Base-by-base conservation (phyloP, 176 grass and related monocot species). In the Hyparrhenia diplandra region DNA sequence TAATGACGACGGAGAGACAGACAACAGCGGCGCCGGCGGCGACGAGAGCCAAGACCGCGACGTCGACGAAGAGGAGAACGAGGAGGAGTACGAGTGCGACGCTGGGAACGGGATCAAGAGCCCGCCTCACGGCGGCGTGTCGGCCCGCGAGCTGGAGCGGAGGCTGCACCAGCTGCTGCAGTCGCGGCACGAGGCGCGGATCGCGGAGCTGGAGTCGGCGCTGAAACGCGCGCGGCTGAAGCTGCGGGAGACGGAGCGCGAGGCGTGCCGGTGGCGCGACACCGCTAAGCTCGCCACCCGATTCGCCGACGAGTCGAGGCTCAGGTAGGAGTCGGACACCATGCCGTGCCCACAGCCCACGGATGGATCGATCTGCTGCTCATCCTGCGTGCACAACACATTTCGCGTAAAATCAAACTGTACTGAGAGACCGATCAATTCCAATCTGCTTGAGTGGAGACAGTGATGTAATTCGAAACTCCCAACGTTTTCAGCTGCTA, bases 181-280 rank as follows among this genome's bases (percentile, higher is more conserved):
- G n/a, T 79, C 81, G 2, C 90, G 77, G 76, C 92, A 95, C 75
- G 82, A 89, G 71, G 85, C 92, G 69, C 81, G 96, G 81, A 99
- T 99, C 74, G 82, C 77, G 21, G 88, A 99, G 82, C 90, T 99
- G 30, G 90, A 99, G 79, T 83, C 80, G 28, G 96, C 80, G 23
- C 73, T 99, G 79, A 78, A 89, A 23, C 55, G 82, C 70, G 96
- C 88, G 5, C 75, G 82, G 82, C 71, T 36, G 71, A 93, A 84
- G 84, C 90, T 99, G 13, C 45, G 17, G 6, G 90, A 95, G 6
- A 93, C 85, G 76, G 92, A 95, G 75, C 84, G 89, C 42, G 96
- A 95, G 85, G 82, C 92, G 49, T 86, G 47, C 68, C 92, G 96
- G 88, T 99, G 92, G 96, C 91, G 82, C 82, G 90, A 99, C 96